phyloP scores from a whole-genome alignment of 208 protist species.

The Leptomonas seymouri region DNA sequence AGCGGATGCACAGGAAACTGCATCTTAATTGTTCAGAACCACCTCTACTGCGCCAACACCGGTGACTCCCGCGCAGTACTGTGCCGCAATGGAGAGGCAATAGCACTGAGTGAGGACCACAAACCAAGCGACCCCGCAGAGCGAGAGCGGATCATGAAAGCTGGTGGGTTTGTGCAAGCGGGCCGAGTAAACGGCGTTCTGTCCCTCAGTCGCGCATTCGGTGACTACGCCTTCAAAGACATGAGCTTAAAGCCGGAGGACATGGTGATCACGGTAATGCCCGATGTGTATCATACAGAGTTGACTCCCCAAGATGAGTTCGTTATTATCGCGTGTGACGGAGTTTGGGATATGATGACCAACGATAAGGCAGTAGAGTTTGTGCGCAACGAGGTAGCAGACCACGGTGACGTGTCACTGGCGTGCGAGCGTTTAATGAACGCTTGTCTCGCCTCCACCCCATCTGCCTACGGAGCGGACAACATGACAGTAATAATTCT shows the following conservation, averaged over 20 bases:
- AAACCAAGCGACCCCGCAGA: conserved; percentile 91
- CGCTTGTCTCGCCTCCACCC: conserved; percentile 69
- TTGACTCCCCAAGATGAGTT: conserved; percentile 89
- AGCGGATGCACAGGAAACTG: conserved; percentile 88
- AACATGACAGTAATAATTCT: conserved; percentile 93
- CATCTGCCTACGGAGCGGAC: conserved; percentile 78
- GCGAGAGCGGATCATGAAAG: conserved; percentile 82
- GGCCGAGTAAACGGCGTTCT: conserved; percentile 95
- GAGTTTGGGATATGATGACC: conserved; percentile 93
- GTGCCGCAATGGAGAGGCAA: conserved; percentile 80
- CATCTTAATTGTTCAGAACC: conserved; percentile 82
- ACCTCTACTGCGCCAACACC: conserved; percentile 94
- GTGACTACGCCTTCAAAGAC: conserved; percentile 94
- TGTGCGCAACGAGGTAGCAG: conserved; percentile 86
- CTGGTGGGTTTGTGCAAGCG: conserved; percentile 90
- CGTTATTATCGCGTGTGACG: conserved; percentile 94
- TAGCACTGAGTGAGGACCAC: conserved; percentile 95
- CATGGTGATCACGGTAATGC: conserved; percentile 75
- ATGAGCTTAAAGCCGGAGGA: conserved; percentile 70
- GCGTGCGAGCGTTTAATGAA: conserved; percentile 90
- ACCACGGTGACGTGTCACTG: conserved; percentile 82
- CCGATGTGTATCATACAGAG: conserved; percentile 78
- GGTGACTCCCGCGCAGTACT: conserved; percentile 93
- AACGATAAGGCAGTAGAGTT: conserved; percentile 91
- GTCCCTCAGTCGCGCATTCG: conserved; percentile 95